phyloP scores from a whole-genome alignment of 2,329 filamentous ascomycete genomes.

The Fusarium mexicanum region DNA sequence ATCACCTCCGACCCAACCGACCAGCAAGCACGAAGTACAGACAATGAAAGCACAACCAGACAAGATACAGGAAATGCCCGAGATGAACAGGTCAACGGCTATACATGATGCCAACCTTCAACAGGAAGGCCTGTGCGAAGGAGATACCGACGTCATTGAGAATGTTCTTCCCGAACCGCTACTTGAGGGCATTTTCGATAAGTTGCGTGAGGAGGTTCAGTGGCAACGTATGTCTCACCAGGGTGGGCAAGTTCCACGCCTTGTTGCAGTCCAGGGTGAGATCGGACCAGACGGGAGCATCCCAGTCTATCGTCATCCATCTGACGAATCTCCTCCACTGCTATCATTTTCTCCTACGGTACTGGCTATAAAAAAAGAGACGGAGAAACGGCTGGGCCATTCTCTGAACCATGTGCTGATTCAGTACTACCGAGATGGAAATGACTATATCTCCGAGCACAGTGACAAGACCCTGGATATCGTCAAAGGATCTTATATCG shows the following conservation, averaged over 20 bases:
- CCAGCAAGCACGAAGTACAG: neutral
- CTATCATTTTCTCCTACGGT: slow-evolving; percentile 80
- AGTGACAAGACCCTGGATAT: slow-evolving; percentile 98
- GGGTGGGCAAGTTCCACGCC: slow-evolving; percentile 87
- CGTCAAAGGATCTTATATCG: slow-evolving; percentile 80
- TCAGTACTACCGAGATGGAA: slow-evolving; percentile 88
- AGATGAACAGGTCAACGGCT: slow-evolving; percentile 2
- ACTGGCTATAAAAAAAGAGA: slow-evolving; percentile 70
- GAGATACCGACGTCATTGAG: slow-evolving; percentile 79
- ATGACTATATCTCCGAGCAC: slow-evolving; percentile 95
- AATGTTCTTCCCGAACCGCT: slow-evolving; percentile 71
- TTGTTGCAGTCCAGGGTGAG: slow-evolving; percentile 88
- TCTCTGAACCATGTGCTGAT: slow-evolving; percentile 90
- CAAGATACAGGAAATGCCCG: slow-evolving; percentile 2
- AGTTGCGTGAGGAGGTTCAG: slow-evolving; percentile 76
- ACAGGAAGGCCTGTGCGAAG: slow-evolving; percentile 74
- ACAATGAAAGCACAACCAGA: neutral
- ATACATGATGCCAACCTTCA: slow-evolving; percentile 23
- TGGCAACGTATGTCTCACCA: slow-evolving; percentile 96
- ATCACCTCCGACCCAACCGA: neutral
- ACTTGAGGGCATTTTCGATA: slow-evolving; percentile 71
- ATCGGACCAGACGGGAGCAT: slow-evolving; percentile 74
- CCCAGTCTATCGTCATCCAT: slow-evolving; percentile 94
- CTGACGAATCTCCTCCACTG: slow-evolving; percentile 85
- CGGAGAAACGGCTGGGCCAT: slow-evolving; percentile 80